Evolutionary conservation across 768 basidiomycete genomes (phyloP), one percentile per base, ranked within the genome.

Genomic region (Pisolithus albus): DNA sequence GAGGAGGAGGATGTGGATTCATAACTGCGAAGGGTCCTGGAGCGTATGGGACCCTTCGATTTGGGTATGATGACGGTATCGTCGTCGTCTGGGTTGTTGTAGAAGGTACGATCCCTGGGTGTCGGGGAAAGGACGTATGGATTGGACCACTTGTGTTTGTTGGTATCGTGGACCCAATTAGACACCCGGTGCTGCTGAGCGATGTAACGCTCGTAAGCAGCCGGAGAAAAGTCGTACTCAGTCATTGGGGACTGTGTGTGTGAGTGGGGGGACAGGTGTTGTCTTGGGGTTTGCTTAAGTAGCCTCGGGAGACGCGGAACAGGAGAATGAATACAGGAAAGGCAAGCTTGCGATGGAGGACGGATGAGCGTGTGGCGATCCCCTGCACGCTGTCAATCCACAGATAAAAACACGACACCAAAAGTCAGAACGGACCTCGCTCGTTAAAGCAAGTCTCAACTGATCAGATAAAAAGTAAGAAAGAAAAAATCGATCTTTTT

Each of bases 181-280:
- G 73, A 68, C 15, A 81, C 76, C 52, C 76, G 70, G 52, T 67
- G 26, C 61, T 77, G 78, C n/a, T 74, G 78, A 24, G 66, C 70
- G 48, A 75, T 28, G 59, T 75, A 69, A 9, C 69, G 72, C 49
- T 79, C 70, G 57, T 73, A 67, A 26, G 78, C 79, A 59, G 76
- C 78, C 18, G 78, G 78, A 49, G 79, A 80, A 63, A 70, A 81
- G 67, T 81, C 80, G 74, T 81, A 81, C 63, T 81, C 79, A 26
- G 79, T 80, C 79, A 81, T 81, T 39, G 41, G 55, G 37, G 49
- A 39, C 39, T 4, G 21, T 26, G 26, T 26, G 26, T 26, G 26
- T 26, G 26, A 26, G 21, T 23, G 21, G 26, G 23, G 16, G 26
- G 13, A 21, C 11, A 32, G 18, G 32, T 7, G 10, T 45, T 26